A percentile compares a stretch with the other conserved stretches of the same genome.
phyloP scores from a whole-genome alignment of 345 rosid species.

The Orychophragmus violaceus region DNA sequence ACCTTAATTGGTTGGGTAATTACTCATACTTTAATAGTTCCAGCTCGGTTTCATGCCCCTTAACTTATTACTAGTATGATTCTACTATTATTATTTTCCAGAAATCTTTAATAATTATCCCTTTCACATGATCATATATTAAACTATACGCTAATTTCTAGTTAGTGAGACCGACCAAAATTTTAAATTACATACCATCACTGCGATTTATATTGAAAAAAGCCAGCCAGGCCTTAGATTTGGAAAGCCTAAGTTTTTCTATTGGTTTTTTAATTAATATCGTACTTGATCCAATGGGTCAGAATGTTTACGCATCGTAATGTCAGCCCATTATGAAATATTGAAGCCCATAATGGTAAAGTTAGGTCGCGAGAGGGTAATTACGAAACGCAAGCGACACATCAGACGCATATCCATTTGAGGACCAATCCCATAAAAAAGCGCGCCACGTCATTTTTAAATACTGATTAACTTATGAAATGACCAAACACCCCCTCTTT shows the following conservation, averaged over 20 bases:
- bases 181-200: neutral
- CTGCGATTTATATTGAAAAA: neutral
- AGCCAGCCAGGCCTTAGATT: too few relatives aligned
- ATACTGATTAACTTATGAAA: neutral
- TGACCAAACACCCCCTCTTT: neutral
- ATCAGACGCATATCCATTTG: slow-evolving; percentile 25
- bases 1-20: neutral
- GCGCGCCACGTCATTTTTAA: slow-evolving; percentile 20
- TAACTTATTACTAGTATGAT: neutral
- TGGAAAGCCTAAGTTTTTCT: too few relatives aligned
- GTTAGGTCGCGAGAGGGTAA: slow-evolving; percentile 3
- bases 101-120: neutral
- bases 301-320: too few relatives aligned
- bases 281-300: too few relatives aligned
- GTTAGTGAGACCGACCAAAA: neutral
- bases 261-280: too few relatives aligned
- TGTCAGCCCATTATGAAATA: neutral
- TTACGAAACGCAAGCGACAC: slow-evolving; percentile 32
- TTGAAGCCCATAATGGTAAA: neutral
- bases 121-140: neutral
- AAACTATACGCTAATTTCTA: neutral
- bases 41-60: slow-evolving; percentile 8
- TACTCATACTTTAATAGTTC: slow-evolving; percentile 9
- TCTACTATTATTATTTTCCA: neutral
- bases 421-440: slow-evolving; percentile 5